Base-by-base conservation (phyloP, 768 basidiomycete genomes). In the Macrocybe gigantea region DNA sequence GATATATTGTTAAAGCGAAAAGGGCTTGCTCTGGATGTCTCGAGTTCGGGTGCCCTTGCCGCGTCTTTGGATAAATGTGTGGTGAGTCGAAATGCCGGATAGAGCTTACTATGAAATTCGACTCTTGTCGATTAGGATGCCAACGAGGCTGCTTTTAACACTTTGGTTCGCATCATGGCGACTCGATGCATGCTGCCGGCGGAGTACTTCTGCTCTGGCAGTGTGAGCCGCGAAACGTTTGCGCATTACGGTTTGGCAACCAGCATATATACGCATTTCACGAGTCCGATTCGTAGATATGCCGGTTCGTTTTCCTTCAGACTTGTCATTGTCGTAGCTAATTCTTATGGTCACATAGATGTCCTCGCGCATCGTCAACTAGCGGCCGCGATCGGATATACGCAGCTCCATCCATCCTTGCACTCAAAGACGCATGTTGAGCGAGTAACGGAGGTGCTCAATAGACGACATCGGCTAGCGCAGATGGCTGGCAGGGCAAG, bases 121-220 rank as follows among this genome's bases (percentile, higher is more conserved):
- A 5, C 30, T 45, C 3, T 35, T 12, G 14, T 38, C 3, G 45
- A 10, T 8, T 37, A 94, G 93, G 93, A 96, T 60, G 76, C 85
- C 0, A 64, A 67, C 12, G 82, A 92, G 56, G 89, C 93, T 0
- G 83, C 91, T 0, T 98, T 99, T 75, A 99, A 98, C 58, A 98
- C 93, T 0, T 79, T 98, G 12, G 95, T 99, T 34, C 84, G 96
- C 37, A 98, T 99, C 64, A 97, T 99, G 94, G 94, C 96, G 2
- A 98, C 95, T 3, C 75, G 96, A 31, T 97, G 96, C 64, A 99
- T 99, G 96, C 75, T 97, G 22, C 85, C 94, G 0, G 96, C 96
- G 13, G 96, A 99, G 63, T 99, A 99, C 64, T 97, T 98, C 69
- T 92, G 89, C 62, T 89, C 94, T 0, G 95, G 96, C 7, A 93